Conservation (phyloP, 176 grass and related monocot species). For the Oryza nivara region DNA sequence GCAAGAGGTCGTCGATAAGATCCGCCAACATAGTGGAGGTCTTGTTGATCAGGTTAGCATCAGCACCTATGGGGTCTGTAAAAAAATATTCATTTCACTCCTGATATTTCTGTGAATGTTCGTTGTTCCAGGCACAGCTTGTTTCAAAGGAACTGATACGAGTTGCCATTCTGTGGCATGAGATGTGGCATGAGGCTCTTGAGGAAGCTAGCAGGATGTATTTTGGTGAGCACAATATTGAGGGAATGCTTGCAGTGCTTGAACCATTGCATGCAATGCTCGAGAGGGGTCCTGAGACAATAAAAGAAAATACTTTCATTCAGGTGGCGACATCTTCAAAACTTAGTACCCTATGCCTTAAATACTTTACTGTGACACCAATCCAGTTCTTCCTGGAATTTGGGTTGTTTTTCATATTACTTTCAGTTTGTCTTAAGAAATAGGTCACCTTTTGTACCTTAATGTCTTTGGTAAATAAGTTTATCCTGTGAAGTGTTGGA, state of each 20-base stretch:
- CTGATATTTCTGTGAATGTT: slow-evolving; percentile 36
- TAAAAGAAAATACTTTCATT: slow-evolving; percentile 90
- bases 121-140: slow-evolving; percentile 77
- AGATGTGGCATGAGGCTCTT: slow-evolving; percentile 98
- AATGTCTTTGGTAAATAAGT: background rate
- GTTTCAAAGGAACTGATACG: slow-evolving; percentile 97
- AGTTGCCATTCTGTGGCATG: slow-evolving; percentile 98
- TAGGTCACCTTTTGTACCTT: slow-evolving; percentile 29
- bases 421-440: slow-evolving; percentile 32
- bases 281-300: slow-evolving; percentile 76
- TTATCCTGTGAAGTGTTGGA: slow-evolving; percentile 1
- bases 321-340: slow-evolving; percentile 62
- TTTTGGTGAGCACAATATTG: slow-evolving; percentile 97
- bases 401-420: slow-evolving; percentile 22
- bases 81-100: slow-evolving; percentile 18
- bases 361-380: background rate
- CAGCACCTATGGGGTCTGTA: slow-evolving; percentile 10
- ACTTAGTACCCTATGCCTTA: background rate
- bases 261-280: slow-evolving; percentile 93
- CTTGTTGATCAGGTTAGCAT: slow-evolving; percentile 90
- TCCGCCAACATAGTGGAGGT: slow-evolving; percentile 87
- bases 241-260: slow-evolving; percentile 91
- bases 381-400: slow-evolving; percentile 15
- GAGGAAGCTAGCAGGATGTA: slow-evolving; percentile 98
- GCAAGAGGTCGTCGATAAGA: slow-evolving; percentile 95